Evolutionary conservation across 208 protist genomes (phyloP).

Genomic region (Leishmania amazonensis): DNA sequence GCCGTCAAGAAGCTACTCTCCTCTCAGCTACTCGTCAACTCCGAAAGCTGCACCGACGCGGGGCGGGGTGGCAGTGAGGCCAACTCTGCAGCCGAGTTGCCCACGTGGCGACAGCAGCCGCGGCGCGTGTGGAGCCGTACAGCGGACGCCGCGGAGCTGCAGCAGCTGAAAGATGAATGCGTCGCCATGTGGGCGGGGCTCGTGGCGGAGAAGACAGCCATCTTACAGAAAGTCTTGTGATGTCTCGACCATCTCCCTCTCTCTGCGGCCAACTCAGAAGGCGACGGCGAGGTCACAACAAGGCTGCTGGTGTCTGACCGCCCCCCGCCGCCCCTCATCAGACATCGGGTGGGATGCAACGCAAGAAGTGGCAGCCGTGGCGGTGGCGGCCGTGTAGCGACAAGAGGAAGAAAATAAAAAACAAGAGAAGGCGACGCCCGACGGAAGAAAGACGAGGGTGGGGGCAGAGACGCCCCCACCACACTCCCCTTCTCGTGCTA

Average conservation of each 20-base stretch:
- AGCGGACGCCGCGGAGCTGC: slow-evolving; percentile 3
- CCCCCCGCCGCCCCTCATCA: too few relatives aligned
- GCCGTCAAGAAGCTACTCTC: neutral
- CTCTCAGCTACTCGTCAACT: neutral
- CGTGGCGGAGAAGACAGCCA: slow-evolving; percentile 8
- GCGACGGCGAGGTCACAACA: neutral
- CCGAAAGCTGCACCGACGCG: neutral
- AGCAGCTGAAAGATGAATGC: slow-evolving; percentile 8
- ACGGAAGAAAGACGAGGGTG: too few relatives aligned
- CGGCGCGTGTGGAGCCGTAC: slow-evolving; percentile 23
- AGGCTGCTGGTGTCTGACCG: neutral
- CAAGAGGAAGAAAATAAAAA: too few relatives aligned
- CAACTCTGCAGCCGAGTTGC: neutral
- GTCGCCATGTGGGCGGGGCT: slow-evolving; percentile 8
- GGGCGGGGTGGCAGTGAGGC: neutral
- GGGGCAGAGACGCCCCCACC: too few relatives aligned
- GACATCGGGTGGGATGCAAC: too few relatives aligned
- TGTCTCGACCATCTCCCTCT: neutral
- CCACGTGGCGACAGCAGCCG: slow-evolving; percentile 6
- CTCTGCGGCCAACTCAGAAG: neutral
- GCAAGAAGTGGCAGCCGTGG: too few relatives aligned
- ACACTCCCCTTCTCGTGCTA: too few relatives aligned
- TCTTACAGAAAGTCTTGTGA: neutral
- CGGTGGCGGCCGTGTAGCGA: too few relatives aligned
- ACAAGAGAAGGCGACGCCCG: too few relatives aligned